phyloP scores from a whole-genome alignment of 1,284 basidiomycete species.

The Psilocybe mexicana region DNA sequence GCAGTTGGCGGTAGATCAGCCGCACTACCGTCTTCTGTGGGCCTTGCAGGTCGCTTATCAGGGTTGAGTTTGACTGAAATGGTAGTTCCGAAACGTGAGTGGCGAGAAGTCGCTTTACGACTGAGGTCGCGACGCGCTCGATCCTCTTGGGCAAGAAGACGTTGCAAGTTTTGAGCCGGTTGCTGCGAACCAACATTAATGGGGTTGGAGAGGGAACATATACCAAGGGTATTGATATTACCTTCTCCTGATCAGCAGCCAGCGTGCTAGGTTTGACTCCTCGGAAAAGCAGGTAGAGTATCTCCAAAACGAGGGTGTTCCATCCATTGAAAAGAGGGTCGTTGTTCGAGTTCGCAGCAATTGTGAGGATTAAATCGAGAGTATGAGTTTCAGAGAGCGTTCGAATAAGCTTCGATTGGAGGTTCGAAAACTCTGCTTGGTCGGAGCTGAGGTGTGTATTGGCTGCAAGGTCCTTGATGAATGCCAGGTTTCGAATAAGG shows the following conservation, averaged over 20 bases:
- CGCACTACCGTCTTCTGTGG: conserved; percentile 28
- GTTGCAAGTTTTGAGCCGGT: conserved; percentile 66
- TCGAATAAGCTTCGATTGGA: conserved; percentile 79
- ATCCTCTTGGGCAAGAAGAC: conserved; percentile 74
- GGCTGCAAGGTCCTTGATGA: conserved; percentile 81
- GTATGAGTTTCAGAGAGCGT: conserved; percentile 73
- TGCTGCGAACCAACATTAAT: conserved; percentile 43
- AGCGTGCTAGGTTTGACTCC: conserved; percentile 69
- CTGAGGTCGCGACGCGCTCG: conserved; percentile 56
- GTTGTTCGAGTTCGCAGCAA: conserved; percentile 72
- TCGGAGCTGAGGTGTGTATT: conserved; percentile 72
- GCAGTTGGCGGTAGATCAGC: conserved; percentile 32
- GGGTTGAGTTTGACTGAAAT: conserved; percentile 74
- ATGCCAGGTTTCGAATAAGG: conserved; percentile 86
- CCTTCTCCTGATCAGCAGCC: conserved; percentile 68
- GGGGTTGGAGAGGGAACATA: conserved; percentile 5
- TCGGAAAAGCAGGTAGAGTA: conserved; percentile 84
- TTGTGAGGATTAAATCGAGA: conserved; percentile 78
- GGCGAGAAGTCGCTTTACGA: conserved; percentile 73
- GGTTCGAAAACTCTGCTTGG: conserved; percentile 70
- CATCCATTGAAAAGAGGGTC: conserved; percentile 78
- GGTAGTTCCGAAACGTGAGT: conserved; percentile 93
- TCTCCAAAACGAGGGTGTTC: conserved; percentile 90
- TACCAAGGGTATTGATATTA: conserved; percentile 29
- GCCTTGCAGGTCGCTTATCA: conserved; percentile 40